These are phyloP conservation scores for Cutaneotrichosporon sp. DNA, from an alignment of 1,284 basidiomycete genomes.

Conservation along the genomic window DNA sequence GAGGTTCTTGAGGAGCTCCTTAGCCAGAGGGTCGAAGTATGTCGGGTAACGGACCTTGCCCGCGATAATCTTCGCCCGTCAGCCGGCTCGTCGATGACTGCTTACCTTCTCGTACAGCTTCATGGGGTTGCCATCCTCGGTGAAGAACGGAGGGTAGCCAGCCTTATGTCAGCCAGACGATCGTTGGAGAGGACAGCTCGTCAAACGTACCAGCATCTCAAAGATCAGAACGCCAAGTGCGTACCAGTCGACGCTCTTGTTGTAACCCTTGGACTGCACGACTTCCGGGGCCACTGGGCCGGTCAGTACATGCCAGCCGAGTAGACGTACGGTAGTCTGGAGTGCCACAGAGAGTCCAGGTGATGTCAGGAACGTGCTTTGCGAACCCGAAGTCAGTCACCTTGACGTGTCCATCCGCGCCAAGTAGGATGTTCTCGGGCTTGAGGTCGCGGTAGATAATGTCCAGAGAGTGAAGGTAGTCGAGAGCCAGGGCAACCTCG, in stretches of 20 bases:
- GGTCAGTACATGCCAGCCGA: conserved; percentile 30
- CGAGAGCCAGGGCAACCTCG: conserved; percentile 92
- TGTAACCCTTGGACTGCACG: conserved; percentile 88
- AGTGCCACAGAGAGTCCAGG: conserved; percentile 97
- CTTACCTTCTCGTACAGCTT: conserved; percentile 92
- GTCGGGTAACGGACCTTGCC: conserved; percentile 86
- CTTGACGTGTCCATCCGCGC: conserved; percentile 94
- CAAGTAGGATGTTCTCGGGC: conserved; percentile 94
- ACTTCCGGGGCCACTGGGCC: conserved; percentile 78
- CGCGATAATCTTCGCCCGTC: conserved; percentile 47
- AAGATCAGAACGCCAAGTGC: conserved; percentile 85
- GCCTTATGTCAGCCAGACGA: conserved; percentile 38
- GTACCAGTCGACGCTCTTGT: conserved; percentile 99
- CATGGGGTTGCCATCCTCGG: conserved; percentile 64
- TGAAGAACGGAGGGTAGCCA: conserved; percentile 60
- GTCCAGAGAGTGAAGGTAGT: conserved; percentile 84
- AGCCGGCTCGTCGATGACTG: rapidly evolving
- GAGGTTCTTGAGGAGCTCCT: conserved; percentile 84
- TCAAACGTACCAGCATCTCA: conserved; percentile 59
- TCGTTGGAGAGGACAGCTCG: no score
- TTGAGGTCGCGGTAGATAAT: conserved; percentile 98
- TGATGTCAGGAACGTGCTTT: conserved; percentile 84
- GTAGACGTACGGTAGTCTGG: conserved; percentile 73
- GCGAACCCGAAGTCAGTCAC: conserved; percentile 99
- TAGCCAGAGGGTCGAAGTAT: conserved; percentile 78